Base-by-base conservation (phyloP, 495 filamentous ascomycete species). In the Glarea lozoyensis region DNA sequence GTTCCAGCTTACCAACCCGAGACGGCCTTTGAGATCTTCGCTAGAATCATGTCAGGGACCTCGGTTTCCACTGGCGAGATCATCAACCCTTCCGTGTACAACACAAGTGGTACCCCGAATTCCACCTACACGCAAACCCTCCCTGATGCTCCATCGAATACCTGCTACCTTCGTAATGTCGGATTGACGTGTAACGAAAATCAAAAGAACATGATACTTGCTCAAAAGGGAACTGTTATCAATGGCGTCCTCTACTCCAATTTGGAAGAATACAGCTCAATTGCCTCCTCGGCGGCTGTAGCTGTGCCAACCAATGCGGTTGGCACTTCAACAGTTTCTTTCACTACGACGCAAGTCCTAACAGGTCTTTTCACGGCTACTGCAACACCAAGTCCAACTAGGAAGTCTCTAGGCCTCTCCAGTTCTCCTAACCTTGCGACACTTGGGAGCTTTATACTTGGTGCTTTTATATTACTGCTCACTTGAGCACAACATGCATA, bases 1-100 rank as follows among this genome's bases (percentile, higher is more conserved):
- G 75, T 85, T 9, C 81, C 83, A 1, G 75, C 81, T 27, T 86
- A 84, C 53, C 79, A 84, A 54, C 80, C 81, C 1, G 65, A 83
- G 39, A 71, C 76, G 10, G 64, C 79, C 4, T 71, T 82, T 32
- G 65, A 74, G 39, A 59, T 87, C 24, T 85, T 87, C 52, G 72
- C 76, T 49, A 71, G 81, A n/a, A 69, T 73, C 4, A 71, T 85
- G 49, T 56, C 48, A 6, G 73, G 79, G 13, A 67, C 62, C 20
- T 75, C 80, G 40, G 60, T 86, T 13, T 76, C 77, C 9, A 82
- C 76, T 1, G 82, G 82, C 10, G 59, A 63, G 15, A 25, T 46
- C 10, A 56, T 75, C 27, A 57, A 79, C 50, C 61, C 74, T 4
- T 56, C 60, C 9, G 55, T 46, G 17, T 83, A 75, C 56, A 63